These are phyloP conservation scores for Coemansia sp. DNA, from an alignment of 371 early-diverging fungal genomes.

Conservation along the genomic window DNA sequence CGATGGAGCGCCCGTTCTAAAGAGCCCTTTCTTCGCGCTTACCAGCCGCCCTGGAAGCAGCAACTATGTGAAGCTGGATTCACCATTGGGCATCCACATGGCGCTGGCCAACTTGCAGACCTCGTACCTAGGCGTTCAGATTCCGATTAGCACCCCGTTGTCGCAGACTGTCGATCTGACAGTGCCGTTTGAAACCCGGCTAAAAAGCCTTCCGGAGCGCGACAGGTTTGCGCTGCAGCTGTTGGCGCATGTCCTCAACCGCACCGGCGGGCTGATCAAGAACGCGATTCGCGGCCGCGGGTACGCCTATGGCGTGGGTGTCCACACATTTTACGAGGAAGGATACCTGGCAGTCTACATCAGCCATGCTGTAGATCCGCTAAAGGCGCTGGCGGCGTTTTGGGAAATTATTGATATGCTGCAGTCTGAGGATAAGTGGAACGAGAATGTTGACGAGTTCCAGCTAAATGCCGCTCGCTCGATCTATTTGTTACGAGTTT, in stretches of 20 bases:
- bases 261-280: slow-evolving; percentile 70
- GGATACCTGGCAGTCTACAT: slow-evolving; percentile 62
- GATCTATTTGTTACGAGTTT: slow-evolving; percentile 17
- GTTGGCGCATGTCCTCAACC: slow-evolving; percentile 63
- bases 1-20: neutral
- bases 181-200: slow-evolving; percentile 19
- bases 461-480: slow-evolving; percentile 41
- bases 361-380: slow-evolving; percentile 42
- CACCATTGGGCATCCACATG: slow-evolving; percentile 34
- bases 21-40: neutral
- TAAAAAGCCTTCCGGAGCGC: slow-evolving; percentile 21
- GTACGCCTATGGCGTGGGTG: slow-evolving; percentile 66
- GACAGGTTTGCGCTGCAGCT: slow-evolving; percentile 28
- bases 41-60: slow-evolving; percentile 6
- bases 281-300: slow-evolving; percentile 72
- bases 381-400: slow-evolving; percentile 33
- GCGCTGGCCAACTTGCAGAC: slow-evolving; percentile 26
- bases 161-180: neutral
- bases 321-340: slow-evolving; percentile 43
- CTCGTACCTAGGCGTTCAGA: slow-evolving; percentile 41
- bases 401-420: slow-evolving; percentile 36
- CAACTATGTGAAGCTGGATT: slow-evolving; percentile 14
- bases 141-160: slow-evolving; percentile 17
- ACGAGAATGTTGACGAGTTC: slow-evolving; percentile 29
- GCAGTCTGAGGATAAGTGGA: slow-evolving; percentile 25